Evolutionary conservation across 805 yeast genomes (phyloP).

Genomic region (Starmerella roubikii): DNA sequence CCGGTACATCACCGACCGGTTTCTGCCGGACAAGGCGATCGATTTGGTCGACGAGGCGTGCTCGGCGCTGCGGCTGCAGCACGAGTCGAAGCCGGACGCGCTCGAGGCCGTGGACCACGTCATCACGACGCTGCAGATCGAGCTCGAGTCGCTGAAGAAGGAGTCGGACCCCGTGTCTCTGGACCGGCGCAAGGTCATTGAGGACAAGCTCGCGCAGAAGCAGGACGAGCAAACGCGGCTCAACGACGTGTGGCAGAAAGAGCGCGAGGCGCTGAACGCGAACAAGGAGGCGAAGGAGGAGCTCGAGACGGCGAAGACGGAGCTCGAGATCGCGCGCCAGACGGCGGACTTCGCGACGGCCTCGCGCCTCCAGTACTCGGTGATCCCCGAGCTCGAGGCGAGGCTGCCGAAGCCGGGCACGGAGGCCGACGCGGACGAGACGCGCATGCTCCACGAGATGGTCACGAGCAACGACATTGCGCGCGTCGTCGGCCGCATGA

Average conservation of each 20-base stretch:
- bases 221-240: slow-evolving; percentile 53
- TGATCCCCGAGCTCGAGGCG: slow-evolving; percentile 65
- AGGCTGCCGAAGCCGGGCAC: slow-evolving; percentile 37
- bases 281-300: slow-evolving; percentile 70
- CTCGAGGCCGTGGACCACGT: slow-evolving; percentile 78
- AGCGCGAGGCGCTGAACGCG: slow-evolving; percentile 58
- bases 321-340: slow-evolving; percentile 69
- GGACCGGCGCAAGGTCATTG: slow-evolving; percentile 64
- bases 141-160: slow-evolving; percentile 81
- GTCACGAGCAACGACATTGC: slow-evolving; percentile 93
- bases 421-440: slow-evolving; percentile 22
- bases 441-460: slow-evolving; percentile 61
- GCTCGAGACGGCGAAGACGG: slow-evolving; percentile 71
- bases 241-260: slow-evolving; percentile 77
- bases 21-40: slow-evolving; percentile 90
- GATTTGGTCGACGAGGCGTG: slow-evolving; percentile 96
- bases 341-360: slow-evolving; percentile 79
- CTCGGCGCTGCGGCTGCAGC: slow-evolving; percentile 85
- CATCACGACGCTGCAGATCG: slow-evolving; percentile 89
- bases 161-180: slow-evolving; percentile 76
- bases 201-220: slow-evolving; percentile 50
- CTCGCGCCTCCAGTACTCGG: slow-evolving; percentile 75
- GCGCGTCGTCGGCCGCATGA: slow-evolving; percentile 79
- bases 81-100: slow-evolving; percentile 93
- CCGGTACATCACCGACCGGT: slow-evolving; percentile 82